phyloP scores from a whole-genome alignment of 495 filamentous ascomycete genomes.

The Opeltia flavorubescens region DNA sequence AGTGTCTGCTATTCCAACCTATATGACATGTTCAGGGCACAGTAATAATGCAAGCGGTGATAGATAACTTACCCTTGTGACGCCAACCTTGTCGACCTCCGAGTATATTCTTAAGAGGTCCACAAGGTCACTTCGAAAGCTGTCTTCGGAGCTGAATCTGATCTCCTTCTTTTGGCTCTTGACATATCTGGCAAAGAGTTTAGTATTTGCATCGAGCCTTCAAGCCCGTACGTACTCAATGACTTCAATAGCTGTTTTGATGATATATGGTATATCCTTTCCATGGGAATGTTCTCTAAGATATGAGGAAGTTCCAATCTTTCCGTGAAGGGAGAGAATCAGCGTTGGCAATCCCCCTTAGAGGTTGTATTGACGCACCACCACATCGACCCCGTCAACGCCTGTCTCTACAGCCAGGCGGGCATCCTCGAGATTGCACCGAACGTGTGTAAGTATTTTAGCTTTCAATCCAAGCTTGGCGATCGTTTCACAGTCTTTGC shows the following conservation, averaged over 20 bases:
- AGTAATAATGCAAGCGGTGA: no score
- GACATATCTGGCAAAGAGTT: not conserved
- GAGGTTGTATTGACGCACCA: not conserved
- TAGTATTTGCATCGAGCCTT: not conserved
- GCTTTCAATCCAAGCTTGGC: slow-evolving; percentile 84
- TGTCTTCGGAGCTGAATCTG: slow-evolving; percentile 63
- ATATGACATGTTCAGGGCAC: no score
- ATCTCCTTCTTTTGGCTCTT: slow-evolving; percentile 37
- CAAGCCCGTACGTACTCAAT: slow-evolving; percentile 76
- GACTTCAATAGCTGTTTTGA: slow-evolving; percentile 61
- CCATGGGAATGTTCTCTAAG: slow-evolving; percentile 87
- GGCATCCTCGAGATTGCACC: slow-evolving; percentile 91
- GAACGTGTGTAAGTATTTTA: slow-evolving; percentile 69
- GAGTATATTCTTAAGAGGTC: slow-evolving; percentile 66
- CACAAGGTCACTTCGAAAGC: slow-evolving; percentile 69
- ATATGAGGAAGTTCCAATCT: slow-evolving; percentile 80
- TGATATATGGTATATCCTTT: slow-evolving; percentile 88
- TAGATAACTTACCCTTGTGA: slow-evolving; percentile 70
- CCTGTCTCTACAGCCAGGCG: slow-evolving; percentile 78
- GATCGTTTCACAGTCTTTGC: slow-evolving; percentile 68
- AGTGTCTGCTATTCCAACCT: slow-evolving; percentile 77
- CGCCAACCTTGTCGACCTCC: slow-evolving; percentile 66
- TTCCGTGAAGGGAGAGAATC: not conserved
- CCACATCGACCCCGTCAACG: slow-evolving; percentile 48
- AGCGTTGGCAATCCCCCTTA: not conserved